Evolutionary conservation across 2,329 filamentous ascomycete species (phyloP).

Genomic region (Phialemonium atrogriseum): DNA sequence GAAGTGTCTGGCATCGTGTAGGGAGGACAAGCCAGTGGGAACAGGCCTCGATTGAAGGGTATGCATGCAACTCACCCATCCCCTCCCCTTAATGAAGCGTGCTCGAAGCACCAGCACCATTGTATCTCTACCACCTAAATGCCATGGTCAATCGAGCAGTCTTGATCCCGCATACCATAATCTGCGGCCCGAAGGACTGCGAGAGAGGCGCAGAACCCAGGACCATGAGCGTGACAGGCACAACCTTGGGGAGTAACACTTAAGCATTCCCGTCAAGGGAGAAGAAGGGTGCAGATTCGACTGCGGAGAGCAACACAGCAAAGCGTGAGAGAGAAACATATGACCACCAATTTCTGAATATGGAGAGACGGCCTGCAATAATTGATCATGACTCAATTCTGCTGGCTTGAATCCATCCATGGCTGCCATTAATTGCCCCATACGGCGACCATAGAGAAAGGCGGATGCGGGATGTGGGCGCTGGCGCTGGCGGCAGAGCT

Average conservation of each 20-base stretch:
- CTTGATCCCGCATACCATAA: slow-evolving; percentile 10
- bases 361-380: slow-evolving; percentile 1
- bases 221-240: not conserved
- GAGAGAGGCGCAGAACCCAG: slow-evolving; percentile 9
- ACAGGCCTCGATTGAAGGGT: slow-evolving; percentile 12
- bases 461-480: too few relatives aligned
- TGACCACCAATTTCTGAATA: not conserved
- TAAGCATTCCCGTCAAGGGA: not conserved
- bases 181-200: slow-evolving; percentile 12
- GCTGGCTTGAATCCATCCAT: too few relatives aligned
- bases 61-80: slow-evolving; percentile 14
- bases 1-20: slow-evolving; percentile 8
- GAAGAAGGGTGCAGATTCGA: slow-evolving; percentile 1
- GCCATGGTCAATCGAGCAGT: slow-evolving; percentile 10
- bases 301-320: slow-evolving; percentile 3
- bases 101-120: slow-evolving; percentile 10
- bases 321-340: slow-evolving; percentile 1
- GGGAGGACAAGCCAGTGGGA: slow-evolving; percentile 5
- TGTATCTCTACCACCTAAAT: slow-evolving; percentile 11
- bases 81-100: slow-evolving; percentile 10
- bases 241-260: slow-evolving; percentile 2
- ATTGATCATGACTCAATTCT: too few relatives aligned
- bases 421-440: too few relatives aligned
- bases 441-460: too few relatives aligned
- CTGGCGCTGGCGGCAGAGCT: too few relatives aligned